phyloP scores from a whole-genome alignment of 768 basidiomycete genomes.

The Kwoniella botswanensis region DNA sequence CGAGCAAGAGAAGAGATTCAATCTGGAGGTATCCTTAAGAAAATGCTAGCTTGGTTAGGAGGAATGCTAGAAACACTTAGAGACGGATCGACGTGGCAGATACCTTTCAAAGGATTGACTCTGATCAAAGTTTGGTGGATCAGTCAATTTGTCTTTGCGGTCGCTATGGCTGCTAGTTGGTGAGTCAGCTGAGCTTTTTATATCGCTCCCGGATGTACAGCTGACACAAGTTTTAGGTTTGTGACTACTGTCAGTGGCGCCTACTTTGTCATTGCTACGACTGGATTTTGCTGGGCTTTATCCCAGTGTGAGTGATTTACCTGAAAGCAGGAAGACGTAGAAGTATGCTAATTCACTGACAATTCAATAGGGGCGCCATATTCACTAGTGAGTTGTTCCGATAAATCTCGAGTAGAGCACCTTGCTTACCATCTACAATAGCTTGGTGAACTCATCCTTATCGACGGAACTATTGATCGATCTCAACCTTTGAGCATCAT shows the following conservation, averaged over 20 bases:
- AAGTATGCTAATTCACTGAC: neutral
- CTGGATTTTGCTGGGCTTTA: constrained; percentile 92
- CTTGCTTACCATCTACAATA: constrained; percentile 48
- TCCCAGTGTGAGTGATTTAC: constrained; percentile 67
- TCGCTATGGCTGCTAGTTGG: constrained; percentile 82
- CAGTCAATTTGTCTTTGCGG: constrained; percentile 73
- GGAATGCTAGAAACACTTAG: constrained; percentile 15
- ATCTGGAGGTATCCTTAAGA: constrained; percentile 22
- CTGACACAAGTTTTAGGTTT: constrained; percentile 63
- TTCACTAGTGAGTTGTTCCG: constrained; percentile 66
- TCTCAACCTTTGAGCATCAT: constrained; percentile 58
- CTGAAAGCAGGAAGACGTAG: too few species aligned
- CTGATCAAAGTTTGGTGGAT: constrained; percentile 70
- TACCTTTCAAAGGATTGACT: constrained; percentile 57
- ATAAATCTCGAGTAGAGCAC: constrained; percentile 8
- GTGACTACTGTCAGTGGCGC: constrained; percentile 72
- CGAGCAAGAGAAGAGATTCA: constrained; percentile 27
- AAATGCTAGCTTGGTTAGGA: neutral
- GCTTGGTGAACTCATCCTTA: constrained; percentile 85
- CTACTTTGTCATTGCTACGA: constrained; percentile 74
- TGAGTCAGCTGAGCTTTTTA: constrained; percentile 60
- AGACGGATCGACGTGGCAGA: constrained; percentile 24
- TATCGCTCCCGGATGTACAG: neutral
- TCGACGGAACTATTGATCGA: constrained; percentile 56
- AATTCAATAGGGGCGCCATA: constrained; percentile 71